These are phyloP conservation scores for Ustilago xerochloae DNA, from an alignment of 1,284 basidiomycete genomes.

Conservation along the genomic window DNA sequence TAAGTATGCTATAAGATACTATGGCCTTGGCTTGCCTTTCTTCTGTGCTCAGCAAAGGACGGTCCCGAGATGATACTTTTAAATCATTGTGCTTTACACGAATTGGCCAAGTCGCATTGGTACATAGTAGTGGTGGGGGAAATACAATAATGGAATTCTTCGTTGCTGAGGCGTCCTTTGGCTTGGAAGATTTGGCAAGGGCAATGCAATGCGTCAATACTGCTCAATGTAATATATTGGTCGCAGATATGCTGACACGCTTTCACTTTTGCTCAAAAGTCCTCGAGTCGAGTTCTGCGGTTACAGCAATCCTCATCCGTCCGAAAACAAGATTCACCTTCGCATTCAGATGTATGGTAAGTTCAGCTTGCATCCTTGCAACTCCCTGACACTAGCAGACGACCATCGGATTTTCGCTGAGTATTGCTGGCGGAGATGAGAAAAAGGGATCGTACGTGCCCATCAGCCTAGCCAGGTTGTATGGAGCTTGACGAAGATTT, in stretches of 20 bases:
- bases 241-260: constrained; percentile 9
- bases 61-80: constrained; percentile 49
- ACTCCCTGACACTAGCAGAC: too few species aligned
- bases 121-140: constrained; percentile 59
- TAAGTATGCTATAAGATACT: constrained; percentile 70
- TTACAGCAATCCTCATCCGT: constrained; percentile 94
- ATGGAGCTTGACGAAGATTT: constrained; percentile 50
- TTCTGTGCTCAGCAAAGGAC: too few species aligned
- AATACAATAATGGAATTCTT: constrained; percentile 68
- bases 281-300: constrained; percentile 99
- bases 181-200: too few species aligned
- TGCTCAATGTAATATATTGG: background rate
- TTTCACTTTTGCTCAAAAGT: constrained; percentile 70
- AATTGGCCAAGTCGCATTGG: constrained; percentile 47
- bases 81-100: constrained; percentile 52
- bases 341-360: constrained; percentile 98
- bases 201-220: background rate
- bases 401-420: too few species aligned
- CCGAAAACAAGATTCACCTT: constrained; percentile 93
- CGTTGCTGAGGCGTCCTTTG: constrained; percentile 64
- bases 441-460: constrained; percentile 53
- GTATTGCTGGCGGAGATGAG: constrained; percentile 49
- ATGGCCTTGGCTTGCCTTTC: background rate
- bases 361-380: constrained; percentile 71
- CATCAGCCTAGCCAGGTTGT: constrained; percentile 42